Conservation (phyloP, 805 yeast genomes). For the Limtongia smithiae region DNA sequence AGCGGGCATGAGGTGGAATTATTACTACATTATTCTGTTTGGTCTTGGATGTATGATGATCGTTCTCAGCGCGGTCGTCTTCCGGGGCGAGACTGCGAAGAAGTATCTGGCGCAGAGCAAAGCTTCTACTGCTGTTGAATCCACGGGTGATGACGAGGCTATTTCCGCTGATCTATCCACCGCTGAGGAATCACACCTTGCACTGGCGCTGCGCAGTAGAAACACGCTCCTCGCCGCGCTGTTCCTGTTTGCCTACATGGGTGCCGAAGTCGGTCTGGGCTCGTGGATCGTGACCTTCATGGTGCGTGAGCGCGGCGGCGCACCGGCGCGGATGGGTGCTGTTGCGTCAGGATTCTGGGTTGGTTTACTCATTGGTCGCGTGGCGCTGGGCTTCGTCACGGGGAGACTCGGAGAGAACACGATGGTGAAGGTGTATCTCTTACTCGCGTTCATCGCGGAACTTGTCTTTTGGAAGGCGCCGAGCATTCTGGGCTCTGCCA, state of each 20-base stretch:
- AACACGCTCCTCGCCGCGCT: constrained; percentile 50
- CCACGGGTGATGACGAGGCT: constrained; percentile 1
- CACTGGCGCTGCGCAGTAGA: constrained; percentile 34
- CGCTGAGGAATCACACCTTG: not conserved
- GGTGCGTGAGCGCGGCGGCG: constrained; percentile 51
- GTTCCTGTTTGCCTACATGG: constrained; percentile 60
- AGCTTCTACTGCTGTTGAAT: no score
- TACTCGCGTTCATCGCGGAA: constrained; percentile 41
- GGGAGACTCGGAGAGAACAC: constrained; percentile 31
- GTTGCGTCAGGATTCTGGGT: constrained; percentile 70
- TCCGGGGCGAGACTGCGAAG: constrained; percentile 37
- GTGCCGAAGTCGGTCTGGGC: constrained; percentile 65
- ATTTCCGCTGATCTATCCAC: constrained; percentile 2
- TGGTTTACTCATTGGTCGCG: constrained; percentile 64
- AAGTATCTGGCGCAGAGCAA: constrained; percentile 5
- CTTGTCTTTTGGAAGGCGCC: constrained; percentile 50
- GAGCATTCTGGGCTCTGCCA: constrained; percentile 45
- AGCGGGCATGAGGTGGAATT: constrained; percentile 52
- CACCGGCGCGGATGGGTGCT: constrained; percentile 50
- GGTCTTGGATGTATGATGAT: constrained; percentile 41
- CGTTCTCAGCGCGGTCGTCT: constrained; percentile 43
- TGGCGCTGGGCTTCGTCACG: constrained; percentile 45
- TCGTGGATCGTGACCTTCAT: constrained; percentile 70
- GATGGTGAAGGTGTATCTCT: constrained; percentile 42
- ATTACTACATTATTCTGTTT: constrained; percentile 48